phyloP scores from a whole-genome alignment of 345 rosid genomes.

The Linum lewisii region DNA sequence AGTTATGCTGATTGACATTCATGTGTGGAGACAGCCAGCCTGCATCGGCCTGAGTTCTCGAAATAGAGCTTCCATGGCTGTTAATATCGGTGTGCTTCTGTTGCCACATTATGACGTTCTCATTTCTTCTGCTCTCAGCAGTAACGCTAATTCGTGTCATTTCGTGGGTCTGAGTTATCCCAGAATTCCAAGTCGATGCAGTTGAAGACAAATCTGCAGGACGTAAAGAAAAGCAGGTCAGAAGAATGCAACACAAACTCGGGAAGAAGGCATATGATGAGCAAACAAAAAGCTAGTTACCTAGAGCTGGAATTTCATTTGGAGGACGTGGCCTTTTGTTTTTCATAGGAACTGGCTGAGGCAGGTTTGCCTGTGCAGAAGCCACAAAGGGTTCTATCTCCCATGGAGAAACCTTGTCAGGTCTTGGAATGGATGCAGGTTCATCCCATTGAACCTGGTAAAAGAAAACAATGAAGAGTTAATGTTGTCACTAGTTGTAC shows the following conservation, averaged over 20 bases:
- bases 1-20: slow-evolving; percentile 34
- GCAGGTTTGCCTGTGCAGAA: slow-evolving; percentile 30
- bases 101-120: slow-evolving; percentile 36
- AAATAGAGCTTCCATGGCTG: slow-evolving; percentile 24
- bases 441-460: slow-evolving; percentile 93
- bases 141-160: slow-evolving; percentile 27
- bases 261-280: not conserved
- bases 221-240: not conserved
- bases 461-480: slow-evolving; percentile 13
- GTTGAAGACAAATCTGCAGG: slow-evolving; percentile 18
- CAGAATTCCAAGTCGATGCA: slow-evolving; percentile 28
- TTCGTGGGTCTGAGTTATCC: slow-evolving; percentile 41
- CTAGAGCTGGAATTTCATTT: slow-evolving; percentile 39
- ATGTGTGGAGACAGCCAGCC: slow-evolving; percentile 40
- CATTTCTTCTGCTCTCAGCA: slow-evolving; percentile 42
- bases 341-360: slow-evolving; percentile 35
- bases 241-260: not conserved
- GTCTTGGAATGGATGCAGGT: slow-evolving; percentile 67
- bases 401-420: slow-evolving; percentile 89
- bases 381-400: slow-evolving; percentile 66
- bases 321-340: slow-evolving; percentile 63
- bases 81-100: slow-evolving; percentile 33
- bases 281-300: slow-evolving; percentile 19
- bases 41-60: slow-evolving; percentile 36
- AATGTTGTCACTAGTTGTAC: slow-evolving; percentile 9